Evolutionary conservation across 2,329 filamentous ascomycete species (phyloP).

Genomic region (Penicillium sclerotiorum): DNA sequence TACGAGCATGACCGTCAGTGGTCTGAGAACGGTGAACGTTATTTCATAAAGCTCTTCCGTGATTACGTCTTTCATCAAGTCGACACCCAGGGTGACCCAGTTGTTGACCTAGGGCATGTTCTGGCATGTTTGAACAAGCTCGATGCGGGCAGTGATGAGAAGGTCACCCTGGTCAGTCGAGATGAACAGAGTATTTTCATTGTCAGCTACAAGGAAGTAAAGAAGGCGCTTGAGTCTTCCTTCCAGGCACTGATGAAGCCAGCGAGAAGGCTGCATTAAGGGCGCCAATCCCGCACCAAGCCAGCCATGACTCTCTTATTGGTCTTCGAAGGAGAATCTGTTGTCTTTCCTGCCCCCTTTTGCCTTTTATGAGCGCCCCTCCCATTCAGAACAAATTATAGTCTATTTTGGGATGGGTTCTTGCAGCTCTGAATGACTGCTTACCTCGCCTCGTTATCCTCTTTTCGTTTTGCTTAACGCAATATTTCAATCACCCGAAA

Average conservation of each 20-base stretch:
- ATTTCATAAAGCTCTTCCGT: slow-evolving; percentile 90
- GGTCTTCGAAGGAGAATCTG: too few species aligned
- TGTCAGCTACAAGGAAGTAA: slow-evolving; percentile 88
- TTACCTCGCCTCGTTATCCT: slow-evolving; percentile 1
- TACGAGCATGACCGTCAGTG: slow-evolving; percentile 75
- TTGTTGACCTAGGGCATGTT: slow-evolving; percentile 86
- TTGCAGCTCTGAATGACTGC: neutral
- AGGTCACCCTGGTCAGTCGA: slow-evolving; percentile 79
- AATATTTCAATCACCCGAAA: slow-evolving; percentile 2
- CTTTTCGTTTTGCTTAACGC: slow-evolving; percentile 4
- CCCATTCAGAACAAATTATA: neutral
- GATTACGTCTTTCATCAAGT: slow-evolving; percentile 98
- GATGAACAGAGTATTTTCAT: slow-evolving; percentile 90
- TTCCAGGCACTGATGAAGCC: slow-evolving; percentile 61
- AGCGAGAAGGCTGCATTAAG: slow-evolving; percentile 38
- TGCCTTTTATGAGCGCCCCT: too few species aligned
- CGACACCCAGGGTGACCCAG: slow-evolving; percentile 78
- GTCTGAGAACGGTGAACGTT: slow-evolving; percentile 91
- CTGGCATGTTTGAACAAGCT: slow-evolving; percentile 86
- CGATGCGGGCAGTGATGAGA: slow-evolving; percentile 86
- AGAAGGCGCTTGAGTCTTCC: slow-evolving; percentile 62
- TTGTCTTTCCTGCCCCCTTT: too few species aligned
- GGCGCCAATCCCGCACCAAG: too few species aligned
- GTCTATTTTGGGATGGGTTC: neutral
- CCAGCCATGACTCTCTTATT: too few species aligned